Evolutionary conservation across 1,139 yeast genomes (phyloP).

Genomic region (Pichia sp.): DNA sequence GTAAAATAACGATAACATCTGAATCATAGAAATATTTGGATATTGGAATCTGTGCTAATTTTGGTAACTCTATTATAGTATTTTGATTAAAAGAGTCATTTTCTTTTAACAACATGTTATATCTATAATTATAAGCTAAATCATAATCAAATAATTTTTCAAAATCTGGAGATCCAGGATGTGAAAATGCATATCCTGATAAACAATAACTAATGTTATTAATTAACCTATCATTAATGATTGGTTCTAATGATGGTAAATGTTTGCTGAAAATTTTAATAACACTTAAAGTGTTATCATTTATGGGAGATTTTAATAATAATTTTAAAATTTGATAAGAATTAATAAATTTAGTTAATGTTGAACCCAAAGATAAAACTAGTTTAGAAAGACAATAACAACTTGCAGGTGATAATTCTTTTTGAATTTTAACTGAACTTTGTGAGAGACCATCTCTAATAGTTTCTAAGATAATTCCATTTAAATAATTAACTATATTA

Average conservation of each 20-base stretch:
- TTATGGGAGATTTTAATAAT: conserved; percentile 76
- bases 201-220: conserved; percentile 71
- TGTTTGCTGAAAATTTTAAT: conserved; percentile 59
- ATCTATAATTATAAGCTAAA: conserved; percentile 72
- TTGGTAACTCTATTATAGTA: conserved; percentile 17
- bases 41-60: conserved; percentile 21
- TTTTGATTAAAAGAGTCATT: conserved; percentile 35
- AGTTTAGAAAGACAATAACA: conserved; percentile 85
- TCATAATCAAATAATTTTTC: conserved; percentile 55
- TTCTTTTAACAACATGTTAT: conserved; percentile 64
- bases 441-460: conserved; percentile 78
- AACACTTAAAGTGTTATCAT: conserved; percentile 73
- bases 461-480: conserved; percentile 70
- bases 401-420: conserved; percentile 79
- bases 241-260: conserved; percentile 74
- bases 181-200: conserved; percentile 74
- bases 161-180: conserved; percentile 87
- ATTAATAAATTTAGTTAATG: conserved; percentile 81
- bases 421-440: conserved; percentile 47
- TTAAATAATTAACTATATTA: conserved; percentile 82
- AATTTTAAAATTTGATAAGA: conserved; percentile 67
- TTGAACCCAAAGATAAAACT: conserved; percentile 91
- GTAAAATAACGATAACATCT: conserved; percentile 43
- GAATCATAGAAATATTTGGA: conserved; percentile 36
- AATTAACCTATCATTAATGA: conserved; percentile 65